phyloP scores from a whole-genome alignment of 768 basidiomycete genomes.

The Mycena vitilis region DNA sequence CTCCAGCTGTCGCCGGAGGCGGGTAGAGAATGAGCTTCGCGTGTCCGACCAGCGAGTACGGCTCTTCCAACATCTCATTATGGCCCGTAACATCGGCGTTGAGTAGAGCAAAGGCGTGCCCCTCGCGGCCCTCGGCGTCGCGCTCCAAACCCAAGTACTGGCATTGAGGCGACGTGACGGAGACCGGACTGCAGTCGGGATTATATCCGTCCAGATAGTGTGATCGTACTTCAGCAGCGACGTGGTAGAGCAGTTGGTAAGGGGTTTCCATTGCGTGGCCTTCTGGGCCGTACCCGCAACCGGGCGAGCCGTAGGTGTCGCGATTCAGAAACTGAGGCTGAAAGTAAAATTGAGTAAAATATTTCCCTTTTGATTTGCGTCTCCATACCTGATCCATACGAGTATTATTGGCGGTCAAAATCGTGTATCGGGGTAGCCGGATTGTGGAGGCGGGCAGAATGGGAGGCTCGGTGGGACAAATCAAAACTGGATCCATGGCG shows the following conservation, averaged over 20 bases:
- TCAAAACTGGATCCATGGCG: too few species aligned
- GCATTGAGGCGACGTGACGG: not conserved
- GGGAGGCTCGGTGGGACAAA: too few species aligned
- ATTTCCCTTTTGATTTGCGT: too few species aligned
- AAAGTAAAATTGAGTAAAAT: too few species aligned
- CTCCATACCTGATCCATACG: too few species aligned
- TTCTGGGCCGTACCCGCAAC: too few species aligned
- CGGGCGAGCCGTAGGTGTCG: too few species aligned
- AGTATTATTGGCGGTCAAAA: too few species aligned
- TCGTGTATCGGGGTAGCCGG: too few species aligned
- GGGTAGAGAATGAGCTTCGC: not conserved
- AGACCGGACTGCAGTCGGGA: not conserved
- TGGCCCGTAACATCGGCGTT: not conserved
- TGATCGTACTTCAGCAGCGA: not conserved
- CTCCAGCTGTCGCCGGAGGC: not conserved
- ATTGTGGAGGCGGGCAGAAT: too few species aligned
- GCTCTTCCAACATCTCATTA: not conserved
- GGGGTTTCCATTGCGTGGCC: not conserved
- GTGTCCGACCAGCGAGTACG: not conserved
- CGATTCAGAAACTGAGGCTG: too few species aligned
- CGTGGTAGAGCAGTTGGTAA: not conserved
- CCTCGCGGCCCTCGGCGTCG: not conserved
- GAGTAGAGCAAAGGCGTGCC: not conserved
- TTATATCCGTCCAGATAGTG: not conserved
- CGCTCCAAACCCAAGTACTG: not conserved